A percentile compares a stretch with the other conserved stretches of the same genome.
These are phyloP conservation scores for Diaporthe humulicola DNA, from an alignment of 2,329 filamentous ascomycete species.

Conservation along the genomic window DNA sequence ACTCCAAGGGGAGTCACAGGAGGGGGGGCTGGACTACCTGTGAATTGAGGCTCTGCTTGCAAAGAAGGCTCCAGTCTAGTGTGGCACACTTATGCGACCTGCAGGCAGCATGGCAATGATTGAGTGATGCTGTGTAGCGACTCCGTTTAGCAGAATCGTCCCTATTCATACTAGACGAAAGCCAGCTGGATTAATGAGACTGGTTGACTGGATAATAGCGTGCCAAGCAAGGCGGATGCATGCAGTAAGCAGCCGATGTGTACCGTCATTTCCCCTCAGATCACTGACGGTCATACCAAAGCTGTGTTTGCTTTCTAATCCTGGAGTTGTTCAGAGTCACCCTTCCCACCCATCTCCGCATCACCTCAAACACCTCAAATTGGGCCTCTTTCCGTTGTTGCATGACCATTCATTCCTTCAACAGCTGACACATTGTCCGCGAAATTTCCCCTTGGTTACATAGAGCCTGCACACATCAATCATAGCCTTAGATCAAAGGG, in stretches of 20 bases:
- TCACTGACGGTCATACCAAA: neutral
- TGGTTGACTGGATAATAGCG: neutral
- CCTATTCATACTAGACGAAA: neutral
- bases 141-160: no score
- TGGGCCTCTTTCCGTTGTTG: neutral
- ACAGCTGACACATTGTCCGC: no score
- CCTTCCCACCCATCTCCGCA: neutral
- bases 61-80: neutral
- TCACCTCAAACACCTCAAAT: no score
- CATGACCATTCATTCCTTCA: neutral
- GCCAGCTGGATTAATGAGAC: neutral
- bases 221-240: neutral
- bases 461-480: neutral
- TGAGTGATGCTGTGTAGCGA: no score
- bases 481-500: neutral
- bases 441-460: no score
- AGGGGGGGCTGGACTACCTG: neutral
- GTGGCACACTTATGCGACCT: neutral
- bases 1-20: neutral
- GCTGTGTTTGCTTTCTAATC: neutral
- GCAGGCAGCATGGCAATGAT: no score
- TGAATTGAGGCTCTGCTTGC: neutral
- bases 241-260: neutral
- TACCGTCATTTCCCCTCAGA: neutral
- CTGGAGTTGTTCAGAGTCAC: neutral